A percentile compares a stretch with the other conserved stretches of the same genome.
Evolutionary conservation across 2,329 filamentous ascomycete genomes (phyloP).

Genomic region (Tolypocladium pustulatum): DNA sequence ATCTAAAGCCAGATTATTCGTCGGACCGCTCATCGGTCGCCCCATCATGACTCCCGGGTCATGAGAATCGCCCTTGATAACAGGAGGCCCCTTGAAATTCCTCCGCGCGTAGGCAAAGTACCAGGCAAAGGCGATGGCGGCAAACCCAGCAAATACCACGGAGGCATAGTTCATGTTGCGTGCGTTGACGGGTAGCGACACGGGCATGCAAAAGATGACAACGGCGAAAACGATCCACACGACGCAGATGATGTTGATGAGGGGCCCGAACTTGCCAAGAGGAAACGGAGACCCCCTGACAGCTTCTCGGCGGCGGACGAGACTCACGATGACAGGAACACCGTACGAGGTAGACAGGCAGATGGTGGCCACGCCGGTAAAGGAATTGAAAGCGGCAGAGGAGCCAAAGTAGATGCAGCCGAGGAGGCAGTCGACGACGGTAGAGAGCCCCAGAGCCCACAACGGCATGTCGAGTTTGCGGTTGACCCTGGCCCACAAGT

Average conservation of each 20-base stretch:
- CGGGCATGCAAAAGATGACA: slow-evolving; percentile 68
- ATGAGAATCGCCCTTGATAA: slow-evolving; percentile 7
- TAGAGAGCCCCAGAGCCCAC: slow-evolving; percentile 57
- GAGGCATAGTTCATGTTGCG: slow-evolving; percentile 56
- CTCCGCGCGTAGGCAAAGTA: slow-evolving; percentile 53
- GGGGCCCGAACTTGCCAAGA: slow-evolving; percentile 56
- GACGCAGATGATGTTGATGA: slow-evolving; percentile 59
- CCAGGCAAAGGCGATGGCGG: slow-evolving; percentile 47
- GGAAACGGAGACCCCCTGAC: slow-evolving; percentile 58
- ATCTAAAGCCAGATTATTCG: background rate
- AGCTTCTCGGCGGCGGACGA: slow-evolving; percentile 54
- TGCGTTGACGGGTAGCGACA: slow-evolving; percentile 45
- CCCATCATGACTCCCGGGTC: background rate
- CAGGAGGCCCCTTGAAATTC: slow-evolving; percentile 49
- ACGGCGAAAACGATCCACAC: slow-evolving; percentile 61
- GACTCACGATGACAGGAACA: slow-evolving; percentile 61
- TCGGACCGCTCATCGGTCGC: background rate
- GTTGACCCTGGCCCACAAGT: slow-evolving; percentile 56
- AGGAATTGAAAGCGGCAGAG: slow-evolving; percentile 66
- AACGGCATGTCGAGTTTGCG: slow-evolving; percentile 58
- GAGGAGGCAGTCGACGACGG: slow-evolving; percentile 57
- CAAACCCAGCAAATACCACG: slow-evolving; percentile 55
- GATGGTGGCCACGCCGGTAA: slow-evolving; percentile 72
- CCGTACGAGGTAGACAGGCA: slow-evolving; percentile 68
- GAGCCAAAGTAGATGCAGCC: slow-evolving; percentile 74